Base-by-base conservation (phyloP, 2,329 filamentous ascomycete species). In the Teratosphaeria destructans region DNA sequence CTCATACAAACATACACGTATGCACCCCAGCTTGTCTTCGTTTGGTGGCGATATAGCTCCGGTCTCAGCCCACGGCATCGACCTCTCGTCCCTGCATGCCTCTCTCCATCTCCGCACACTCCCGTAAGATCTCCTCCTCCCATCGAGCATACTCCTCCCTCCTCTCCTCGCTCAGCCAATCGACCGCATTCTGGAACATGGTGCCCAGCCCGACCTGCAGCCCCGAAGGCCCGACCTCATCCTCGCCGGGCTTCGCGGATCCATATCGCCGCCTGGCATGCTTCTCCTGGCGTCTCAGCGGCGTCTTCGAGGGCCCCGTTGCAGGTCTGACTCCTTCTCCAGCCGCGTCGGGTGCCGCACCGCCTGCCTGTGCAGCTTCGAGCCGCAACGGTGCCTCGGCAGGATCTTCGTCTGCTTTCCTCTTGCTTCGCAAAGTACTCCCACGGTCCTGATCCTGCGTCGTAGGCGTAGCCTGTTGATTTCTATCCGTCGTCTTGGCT, bases 171-270 rank as follows among this genome's bases (percentile, higher is more conserved):
- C 85, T 86, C 66, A 92, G 72, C 67, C 85, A 89, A 67, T 91
- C 87, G 67, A 88, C 85, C 54, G 82, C 81, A 63, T 86, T 85
- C 71, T 91, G 87, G 66, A 92, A 83, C 88, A 91, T 91, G 2
- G 85, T 88, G 1, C 77, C 77, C 16, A 80, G 62, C 72, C 72
- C 84, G 74, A 32, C 79, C 70, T 76, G 62, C 68, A 73, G 54
- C 2, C 71, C 72, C 26, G 71, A 67, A 23, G 66, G 58, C n/a
- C 66, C 66, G 6, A 62, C 32, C 2, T 65, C 62, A 16, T 69
- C 66, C 1, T 61, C 60, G 3, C 60, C 57, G 5, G 62, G 3
- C 3, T 7, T 12, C 7, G 53, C 7, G 32, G 26, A 34, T n/a
- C 14, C 14, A 14, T 12, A 5, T 16, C 2, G 53, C 53, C 53